phyloP scores from a whole-genome alignment of 805 yeast species.

The Teunomyces funiuensis region DNA sequence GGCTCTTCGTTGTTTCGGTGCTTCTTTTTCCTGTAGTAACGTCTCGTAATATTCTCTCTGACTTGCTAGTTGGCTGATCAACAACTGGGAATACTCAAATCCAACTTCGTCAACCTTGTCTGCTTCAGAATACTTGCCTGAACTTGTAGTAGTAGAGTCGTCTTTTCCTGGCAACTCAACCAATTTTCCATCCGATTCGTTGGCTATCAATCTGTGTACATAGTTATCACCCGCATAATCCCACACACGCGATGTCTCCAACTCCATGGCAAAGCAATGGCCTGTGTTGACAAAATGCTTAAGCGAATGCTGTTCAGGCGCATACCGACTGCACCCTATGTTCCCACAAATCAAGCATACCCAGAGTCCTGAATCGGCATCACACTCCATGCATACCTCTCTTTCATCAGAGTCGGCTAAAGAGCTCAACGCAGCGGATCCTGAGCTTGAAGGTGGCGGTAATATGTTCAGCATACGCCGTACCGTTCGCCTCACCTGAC shows the following conservation, averaged over 20 bases:
- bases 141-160: background rate
- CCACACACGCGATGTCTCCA: constrained; percentile 85
- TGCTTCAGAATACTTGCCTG: constrained; percentile 8
- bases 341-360: constrained; percentile 87
- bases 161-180: constrained; percentile 63
- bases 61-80: constrained; percentile 79
- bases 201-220: constrained; percentile 82
- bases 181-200: constrained; percentile 84
- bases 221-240: constrained; percentile 90
- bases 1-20: constrained; percentile 20
- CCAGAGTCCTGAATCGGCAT: constrained; percentile 68
- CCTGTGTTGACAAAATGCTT: constrained; percentile 74
- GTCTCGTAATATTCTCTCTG: constrained; percentile 81
- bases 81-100: constrained; percentile 75
- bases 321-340: constrained; percentile 87
- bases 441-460: background rate
- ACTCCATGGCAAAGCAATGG: constrained; percentile 91
- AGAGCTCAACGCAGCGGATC: background rate
- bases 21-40: constrained; percentile 24
- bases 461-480: constrained; percentile 30
- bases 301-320: constrained; percentile 78
- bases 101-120: constrained; percentile 58
- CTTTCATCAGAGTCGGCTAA: constrained; percentile 12
- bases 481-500: constrained; percentile 28
- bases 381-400: constrained; percentile 56